Conservation (phyloP, 2,329 filamentous ascomycete species). For the Talaromyces piceae region DNA sequence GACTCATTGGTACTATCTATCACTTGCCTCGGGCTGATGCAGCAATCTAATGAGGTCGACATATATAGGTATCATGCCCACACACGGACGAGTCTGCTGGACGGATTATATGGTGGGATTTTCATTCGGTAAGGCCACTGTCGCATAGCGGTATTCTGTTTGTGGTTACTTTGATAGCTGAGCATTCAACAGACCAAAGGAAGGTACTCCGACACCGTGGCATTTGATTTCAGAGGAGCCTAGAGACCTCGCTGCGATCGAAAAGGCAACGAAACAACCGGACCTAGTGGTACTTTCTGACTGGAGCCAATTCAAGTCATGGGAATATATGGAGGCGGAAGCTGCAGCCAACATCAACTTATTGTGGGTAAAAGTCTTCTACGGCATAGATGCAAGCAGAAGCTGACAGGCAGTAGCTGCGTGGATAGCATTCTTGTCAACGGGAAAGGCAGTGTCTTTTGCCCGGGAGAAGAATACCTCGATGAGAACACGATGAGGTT, state of each 20-base stretch:
- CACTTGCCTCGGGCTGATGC: background rate
- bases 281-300: slow-evolving; percentile 49
- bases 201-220: slow-evolving; percentile 41
- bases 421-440: slow-evolving; percentile 4
- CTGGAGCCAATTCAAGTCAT: slow-evolving; percentile 49
- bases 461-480: slow-evolving; percentile 41
- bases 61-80: slow-evolving; percentile 47
- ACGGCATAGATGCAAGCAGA: background rate
- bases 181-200: slow-evolving; percentile 18
- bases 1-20: slow-evolving; percentile 45
- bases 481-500: slow-evolving; percentile 17
- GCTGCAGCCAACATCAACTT: slow-evolving; percentile 12
- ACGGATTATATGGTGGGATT: slow-evolving; percentile 52
- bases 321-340: slow-evolving; percentile 33
- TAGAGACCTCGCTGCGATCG: slow-evolving; percentile 38
- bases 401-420: background rate
- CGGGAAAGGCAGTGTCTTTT: slow-evolving; percentile 33
- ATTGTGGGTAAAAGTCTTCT: slow-evolving; percentile 10
- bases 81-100: slow-evolving; percentile 47
- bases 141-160: background rate
- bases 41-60: background rate
- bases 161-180: slow-evolving; percentile 23
- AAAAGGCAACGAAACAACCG: slow-evolving; percentile 41
- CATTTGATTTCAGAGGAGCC: slow-evolving; percentile 40
- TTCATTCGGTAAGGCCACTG: slow-evolving; percentile 47